phyloP scores from a whole-genome alignment of 352 stramenopile species.

The Pythium scleroteichum region DNA sequence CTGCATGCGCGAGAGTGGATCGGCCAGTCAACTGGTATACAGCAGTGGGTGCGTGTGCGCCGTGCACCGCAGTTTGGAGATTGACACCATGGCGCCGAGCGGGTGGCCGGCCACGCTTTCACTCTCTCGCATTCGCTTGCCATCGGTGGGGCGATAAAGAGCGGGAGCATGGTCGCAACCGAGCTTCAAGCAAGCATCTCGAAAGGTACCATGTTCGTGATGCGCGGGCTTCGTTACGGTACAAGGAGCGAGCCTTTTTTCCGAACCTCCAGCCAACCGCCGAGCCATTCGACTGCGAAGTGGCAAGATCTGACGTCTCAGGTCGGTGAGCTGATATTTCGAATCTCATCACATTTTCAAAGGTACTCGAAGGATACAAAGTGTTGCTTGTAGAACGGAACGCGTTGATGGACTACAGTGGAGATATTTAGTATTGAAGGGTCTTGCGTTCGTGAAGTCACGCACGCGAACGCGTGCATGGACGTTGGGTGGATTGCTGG shows the following conservation, averaged over 20 bases:
- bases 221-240: not conserved
- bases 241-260: too few relatives aligned
- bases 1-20: not conserved
- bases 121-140: not conserved
- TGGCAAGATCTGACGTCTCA: not conserved
- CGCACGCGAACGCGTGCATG: too few relatives aligned
- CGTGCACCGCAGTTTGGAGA: not conserved
- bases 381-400: not conserved
- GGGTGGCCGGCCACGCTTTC: not conserved
- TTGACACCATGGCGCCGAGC: not conserved
- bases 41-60: too few relatives aligned
- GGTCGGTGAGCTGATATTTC: not conserved
- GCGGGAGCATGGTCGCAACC: not conserved
- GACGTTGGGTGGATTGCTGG: too few relatives aligned
- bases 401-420: not conserved
- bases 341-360: not conserved
- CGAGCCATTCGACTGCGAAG: constrained; percentile 2
- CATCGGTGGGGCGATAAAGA: constrained; percentile 2
- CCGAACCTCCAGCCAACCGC: too few relatives aligned
- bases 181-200: too few relatives aligned
- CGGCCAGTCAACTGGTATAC: too few relatives aligned
- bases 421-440: not conserved
- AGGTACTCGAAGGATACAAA: not conserved
- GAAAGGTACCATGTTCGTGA: not conserved
- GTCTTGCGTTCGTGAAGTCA: too few relatives aligned